A percentile compares a stretch with the other conserved stretches of the same genome.
phyloP scores from a whole-genome alignment of 2,329 filamentous ascomycete genomes.

The Aspergillus texensis region DNA sequence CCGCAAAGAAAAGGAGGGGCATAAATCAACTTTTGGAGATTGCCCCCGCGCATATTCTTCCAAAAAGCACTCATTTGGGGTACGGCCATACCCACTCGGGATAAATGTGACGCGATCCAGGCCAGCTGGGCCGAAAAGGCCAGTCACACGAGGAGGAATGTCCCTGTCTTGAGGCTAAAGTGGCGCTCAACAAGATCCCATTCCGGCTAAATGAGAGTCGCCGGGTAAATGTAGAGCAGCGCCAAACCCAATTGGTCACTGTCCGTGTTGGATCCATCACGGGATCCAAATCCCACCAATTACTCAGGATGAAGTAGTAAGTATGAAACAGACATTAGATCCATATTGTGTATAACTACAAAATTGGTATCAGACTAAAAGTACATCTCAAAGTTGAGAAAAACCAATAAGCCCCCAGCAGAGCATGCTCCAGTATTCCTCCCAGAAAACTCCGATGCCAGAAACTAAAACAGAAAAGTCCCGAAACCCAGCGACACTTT shows the following conservation, averaged over 20 bases:
- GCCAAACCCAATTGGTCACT: background rate
- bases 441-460: background rate
- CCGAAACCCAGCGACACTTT: slow-evolving; percentile 8
- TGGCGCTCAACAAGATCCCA: background rate
- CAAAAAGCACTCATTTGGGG: background rate
- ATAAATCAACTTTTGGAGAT: background rate
- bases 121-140: background rate
- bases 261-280: background rate
- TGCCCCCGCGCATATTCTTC: background rate
- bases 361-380: background rate
- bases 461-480: background rate
- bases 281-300: background rate
- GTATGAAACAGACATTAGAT: background rate
- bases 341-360: background rate
- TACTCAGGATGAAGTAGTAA: background rate
- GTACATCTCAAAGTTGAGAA: background rate
- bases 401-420: background rate
- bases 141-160: background rate
- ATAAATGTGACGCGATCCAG: background rate
- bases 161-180: background rate
- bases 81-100: background rate
- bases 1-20: background rate
- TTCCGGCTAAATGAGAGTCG: background rate
- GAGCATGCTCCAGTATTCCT: background rate
- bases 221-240: background rate